Conservation (phyloP, 164 flowering plant genomes). For the Warburgia ugandensis region DNA sequence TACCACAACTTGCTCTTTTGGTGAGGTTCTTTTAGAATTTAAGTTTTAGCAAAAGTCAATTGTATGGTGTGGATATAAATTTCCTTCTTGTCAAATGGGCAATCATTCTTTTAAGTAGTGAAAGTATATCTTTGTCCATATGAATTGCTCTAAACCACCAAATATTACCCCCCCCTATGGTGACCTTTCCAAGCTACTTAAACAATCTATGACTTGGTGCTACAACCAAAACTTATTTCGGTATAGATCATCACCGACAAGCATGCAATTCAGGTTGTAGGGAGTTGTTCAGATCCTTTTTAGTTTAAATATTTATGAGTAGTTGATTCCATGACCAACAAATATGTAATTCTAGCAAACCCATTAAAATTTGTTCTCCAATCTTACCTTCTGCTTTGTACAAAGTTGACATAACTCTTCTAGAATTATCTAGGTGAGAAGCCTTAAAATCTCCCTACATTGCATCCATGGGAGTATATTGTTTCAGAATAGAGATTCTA, state of each 20-base stretch:
- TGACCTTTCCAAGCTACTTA: not conserved
- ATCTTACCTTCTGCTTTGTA: no score
- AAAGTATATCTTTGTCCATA: not conserved
- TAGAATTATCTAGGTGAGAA: constrained; percentile 63
- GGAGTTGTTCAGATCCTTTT: not conserved
- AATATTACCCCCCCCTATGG: not conserved
- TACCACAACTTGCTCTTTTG: no score
- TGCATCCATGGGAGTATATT: constrained; percentile 98
- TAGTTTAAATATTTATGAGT: constrained; percentile 1
- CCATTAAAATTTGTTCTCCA: constrained; percentile 21
- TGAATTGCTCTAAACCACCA: not conserved
- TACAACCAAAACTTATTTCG: not conserved
- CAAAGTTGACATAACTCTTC: constrained; percentile 66
- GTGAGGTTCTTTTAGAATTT: no score
- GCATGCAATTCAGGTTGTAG: not conserved
- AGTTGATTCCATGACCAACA: constrained; percentile 22
- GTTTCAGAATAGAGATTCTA: constrained; percentile 63
- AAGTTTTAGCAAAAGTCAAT: no score
- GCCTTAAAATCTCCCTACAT: constrained; percentile 64
- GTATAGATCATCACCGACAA: not conserved
- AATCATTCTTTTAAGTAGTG: not conserved
- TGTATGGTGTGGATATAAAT: no score
- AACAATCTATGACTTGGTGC: not conserved
- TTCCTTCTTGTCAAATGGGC: not conserved
- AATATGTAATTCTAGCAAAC: constrained; percentile 23